Evolutionary conservation across 305 asterid genomes (phyloP), one percentile per base, ranked within the genome.

Genomic region (Fraxinus floribunda): DNA sequence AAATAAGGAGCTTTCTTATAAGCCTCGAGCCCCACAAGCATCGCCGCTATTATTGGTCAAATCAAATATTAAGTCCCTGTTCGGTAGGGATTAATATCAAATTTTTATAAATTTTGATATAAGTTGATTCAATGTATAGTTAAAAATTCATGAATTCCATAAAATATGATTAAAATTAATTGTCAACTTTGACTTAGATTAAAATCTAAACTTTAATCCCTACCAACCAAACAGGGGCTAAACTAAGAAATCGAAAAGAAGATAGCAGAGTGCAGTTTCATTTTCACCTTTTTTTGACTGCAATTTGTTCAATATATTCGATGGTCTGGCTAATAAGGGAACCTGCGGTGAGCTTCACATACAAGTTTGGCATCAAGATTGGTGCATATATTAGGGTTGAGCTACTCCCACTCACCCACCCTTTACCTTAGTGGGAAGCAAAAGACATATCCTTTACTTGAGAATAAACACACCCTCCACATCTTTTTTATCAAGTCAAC

Each of bases 391-490:
- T 80, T 36, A 80, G 81, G 84, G 87, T 81, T 82, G 76, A 81
- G 76, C 76, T 75, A 76, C 74, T 52, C 76, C 80, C 57, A 46
- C 18, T 8, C 57, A 46, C 57, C 57, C 18, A 46, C 57, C 13
- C 57, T 88, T 88, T 88, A 78, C 86, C 84, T 62, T 78, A 85
- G 88, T 88, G 94, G 90, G 83, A 89, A 83, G 80, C 88, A 87
- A 91, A 84, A 82, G 89, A 86, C 77, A 83, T 74, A 83, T 84
- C 84, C 90, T 86, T 83, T 84, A 44, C 89, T 85, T 84, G 88
- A 87, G 86, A 88, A 88, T 84, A 85, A 85, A 75, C 86, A 70
- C 79, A 41, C 79, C 26, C 24, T 74, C 88, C 82, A 66, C 82
- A 39, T 22, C 74, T 29, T 35, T 82, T 81, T 44, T 29, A 62